Percentiles rank a stretch among this genome's conserved stretches.
Conservation (phyloP, 1,284 basidiomycete species). For the Ceratobasidium sp. region DNA sequence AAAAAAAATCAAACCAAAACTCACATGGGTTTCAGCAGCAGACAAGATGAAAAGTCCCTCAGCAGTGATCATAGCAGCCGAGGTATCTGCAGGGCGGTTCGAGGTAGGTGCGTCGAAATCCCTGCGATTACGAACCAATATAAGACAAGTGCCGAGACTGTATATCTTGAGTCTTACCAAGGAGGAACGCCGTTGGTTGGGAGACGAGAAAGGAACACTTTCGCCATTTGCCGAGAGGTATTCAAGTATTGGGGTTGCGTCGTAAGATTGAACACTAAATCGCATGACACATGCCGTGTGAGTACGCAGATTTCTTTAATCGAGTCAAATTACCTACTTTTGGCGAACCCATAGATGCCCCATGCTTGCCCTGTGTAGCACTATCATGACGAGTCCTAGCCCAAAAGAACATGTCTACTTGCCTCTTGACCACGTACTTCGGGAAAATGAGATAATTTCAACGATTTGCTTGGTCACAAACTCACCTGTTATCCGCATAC, state of each 20-base stretch:
- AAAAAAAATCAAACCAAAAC: slow-evolving; percentile 1
- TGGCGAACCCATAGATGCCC: slow-evolving; percentile 75
- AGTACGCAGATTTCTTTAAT: background rate
- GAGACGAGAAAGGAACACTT: slow-evolving; percentile 66
- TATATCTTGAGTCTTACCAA: slow-evolving; percentile 59
- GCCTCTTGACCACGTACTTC: slow-evolving; percentile 71
- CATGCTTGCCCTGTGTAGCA: slow-evolving; percentile 65
- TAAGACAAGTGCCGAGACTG: background rate
- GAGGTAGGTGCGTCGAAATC: slow-evolving; percentile 72
- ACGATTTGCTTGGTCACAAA: background rate
- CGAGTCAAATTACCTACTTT: slow-evolving; percentile 60
- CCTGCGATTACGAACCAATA: slow-evolving; percentile 57
- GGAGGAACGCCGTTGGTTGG: slow-evolving; percentile 65
- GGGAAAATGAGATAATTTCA: background rate
- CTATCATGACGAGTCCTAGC: background rate
- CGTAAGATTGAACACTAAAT: slow-evolving; percentile 68
- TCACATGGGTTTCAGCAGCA: slow-evolving; percentile 58
- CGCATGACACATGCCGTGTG: background rate
- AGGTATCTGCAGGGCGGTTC: slow-evolving; percentile 70
- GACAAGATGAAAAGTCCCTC: slow-evolving; percentile 68
- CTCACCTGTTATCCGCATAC: slow-evolving; percentile 64
- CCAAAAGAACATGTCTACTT: background rate
- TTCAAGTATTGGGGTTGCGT: slow-evolving; percentile 62
- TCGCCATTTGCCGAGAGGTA: slow-evolving; percentile 67
- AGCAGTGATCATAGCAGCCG: slow-evolving; percentile 69